phyloP scores from a whole-genome alignment of 139 green algal genomes.

The Marvania coccoides region DNA sequence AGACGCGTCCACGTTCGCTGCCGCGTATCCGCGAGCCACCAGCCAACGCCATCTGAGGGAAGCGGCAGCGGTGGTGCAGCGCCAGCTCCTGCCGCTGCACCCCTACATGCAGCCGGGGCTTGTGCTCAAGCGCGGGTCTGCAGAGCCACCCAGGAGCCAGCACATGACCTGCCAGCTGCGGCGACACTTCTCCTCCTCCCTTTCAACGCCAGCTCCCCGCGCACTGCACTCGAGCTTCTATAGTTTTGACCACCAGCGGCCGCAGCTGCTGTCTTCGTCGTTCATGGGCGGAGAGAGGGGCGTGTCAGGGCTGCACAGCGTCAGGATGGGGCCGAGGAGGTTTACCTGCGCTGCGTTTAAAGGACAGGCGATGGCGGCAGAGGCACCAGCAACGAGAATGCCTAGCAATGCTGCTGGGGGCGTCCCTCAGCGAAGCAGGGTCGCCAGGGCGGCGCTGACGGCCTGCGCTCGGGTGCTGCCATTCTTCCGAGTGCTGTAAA shows the following conservation, averaged over 20 bases:
- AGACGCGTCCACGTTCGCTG: conserved; percentile 6
- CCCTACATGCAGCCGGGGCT: conserved; percentile 21
- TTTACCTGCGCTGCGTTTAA: background rate
- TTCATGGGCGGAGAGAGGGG: background rate
- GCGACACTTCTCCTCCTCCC: background rate
- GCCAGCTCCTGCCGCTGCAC: conserved; percentile 13
- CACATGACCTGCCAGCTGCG: background rate
- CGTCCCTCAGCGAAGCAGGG: too few species aligned
- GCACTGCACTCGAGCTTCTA: too few species aligned
- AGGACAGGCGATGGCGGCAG: background rate
- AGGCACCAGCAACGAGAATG: background rate
- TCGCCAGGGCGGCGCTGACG: background rate
- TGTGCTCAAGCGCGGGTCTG: background rate
- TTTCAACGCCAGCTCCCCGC: too few species aligned
- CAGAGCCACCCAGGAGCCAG: background rate
- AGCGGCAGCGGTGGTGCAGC: background rate
- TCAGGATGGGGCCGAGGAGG: too few species aligned
- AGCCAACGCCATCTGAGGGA: background rate
- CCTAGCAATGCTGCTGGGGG: too few species aligned
- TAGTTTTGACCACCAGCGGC: background rate
- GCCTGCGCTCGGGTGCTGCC: background rate
- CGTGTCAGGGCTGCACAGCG: background rate
- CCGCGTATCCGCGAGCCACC: conserved; percentile 5
- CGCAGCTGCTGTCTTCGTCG: too few species aligned
- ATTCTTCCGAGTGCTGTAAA: background rate